Percentiles rank a stretch among this genome's conserved stretches.
phyloP scores from a whole-genome alignment of 345 rosid species.

The Arabis alpina region DNA sequence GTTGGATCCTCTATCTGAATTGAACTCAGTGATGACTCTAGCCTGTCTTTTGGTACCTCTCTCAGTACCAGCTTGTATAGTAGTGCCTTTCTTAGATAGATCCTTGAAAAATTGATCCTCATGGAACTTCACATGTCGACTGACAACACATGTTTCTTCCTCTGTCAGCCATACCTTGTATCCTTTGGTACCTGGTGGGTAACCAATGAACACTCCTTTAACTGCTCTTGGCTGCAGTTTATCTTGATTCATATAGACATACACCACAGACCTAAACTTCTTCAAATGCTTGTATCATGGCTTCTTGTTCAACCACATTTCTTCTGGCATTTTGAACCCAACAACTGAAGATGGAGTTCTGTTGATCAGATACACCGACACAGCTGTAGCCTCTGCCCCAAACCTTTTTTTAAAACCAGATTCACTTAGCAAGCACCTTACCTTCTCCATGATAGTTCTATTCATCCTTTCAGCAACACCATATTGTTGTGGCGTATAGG shows the following conservation, averaged over 20 bases:
- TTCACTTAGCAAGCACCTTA: too few relatives aligned
- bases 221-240: background rate
- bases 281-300: background rate
- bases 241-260: background rate
- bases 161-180: background rate
- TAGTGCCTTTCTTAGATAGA: too few relatives aligned
- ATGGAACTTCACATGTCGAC: background rate
- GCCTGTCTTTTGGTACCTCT: too few relatives aligned
- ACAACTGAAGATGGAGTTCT: background rate
- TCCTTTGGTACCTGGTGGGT: background rate
- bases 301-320: background rate
- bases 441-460: too few relatives aligned
- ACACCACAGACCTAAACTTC: background rate
- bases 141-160: background rate
- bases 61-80: too few relatives aligned
- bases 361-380: background rate
- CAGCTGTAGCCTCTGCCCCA: too few relatives aligned
- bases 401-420: too few relatives aligned
- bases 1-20: too few relatives aligned
- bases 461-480: too few relatives aligned
- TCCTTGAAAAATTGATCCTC: fast-evolving
- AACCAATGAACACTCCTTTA: background rate
- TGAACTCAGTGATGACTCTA: too few relatives aligned
- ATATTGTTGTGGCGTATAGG: too few relatives aligned
- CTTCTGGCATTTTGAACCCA: background rate